A percentile compares a stretch with the other conserved stretches of the same genome.
phyloP scores from a whole-genome alignment of 2,329 filamentous ascomycete species.

The Penicillium italicum region DNA sequence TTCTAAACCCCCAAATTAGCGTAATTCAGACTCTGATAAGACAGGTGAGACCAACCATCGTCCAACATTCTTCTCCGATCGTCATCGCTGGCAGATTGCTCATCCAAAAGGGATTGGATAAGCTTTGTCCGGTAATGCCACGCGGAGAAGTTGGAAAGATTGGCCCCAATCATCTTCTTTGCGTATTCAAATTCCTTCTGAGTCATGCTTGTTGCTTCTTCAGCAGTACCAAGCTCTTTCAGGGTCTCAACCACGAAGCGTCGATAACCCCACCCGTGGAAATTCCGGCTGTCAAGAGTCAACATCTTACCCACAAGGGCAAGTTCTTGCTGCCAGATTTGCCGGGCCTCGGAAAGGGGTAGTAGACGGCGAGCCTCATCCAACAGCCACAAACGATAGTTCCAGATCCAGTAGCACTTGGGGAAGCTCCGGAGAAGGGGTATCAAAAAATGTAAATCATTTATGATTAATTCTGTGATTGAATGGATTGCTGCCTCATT shows the following conservation, averaged over 20 bases:
- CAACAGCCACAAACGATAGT: constrained; percentile 84
- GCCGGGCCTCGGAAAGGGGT: constrained; percentile 52
- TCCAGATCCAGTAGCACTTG: constrained; percentile 99
- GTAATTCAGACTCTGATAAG: neutral
- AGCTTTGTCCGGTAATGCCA: constrained; percentile 90
- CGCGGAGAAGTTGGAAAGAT: constrained; percentile 93
- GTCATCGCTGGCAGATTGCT: constrained; percentile 61
- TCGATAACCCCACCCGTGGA: constrained; percentile 94
- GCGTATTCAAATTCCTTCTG: constrained; percentile 87
- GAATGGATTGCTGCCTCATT: constrained; percentile 38
- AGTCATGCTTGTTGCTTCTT: constrained; percentile 57
- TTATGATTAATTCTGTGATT: constrained; percentile 56
- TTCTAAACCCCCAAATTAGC: constrained; percentile 49
- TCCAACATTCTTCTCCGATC: constrained; percentile 69
- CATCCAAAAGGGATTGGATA: constrained; percentile 70
- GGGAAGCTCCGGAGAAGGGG: constrained; percentile 80
- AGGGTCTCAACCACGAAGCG: constrained; percentile 72
- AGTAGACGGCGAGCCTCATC: constrained; percentile 66
- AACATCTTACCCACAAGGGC: constrained; percentile 85
- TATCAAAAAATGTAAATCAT: constrained; percentile 77
- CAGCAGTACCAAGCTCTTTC: constrained; percentile 52
- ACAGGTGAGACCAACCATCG: constrained; percentile 48
- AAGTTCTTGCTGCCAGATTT: constrained; percentile 81
- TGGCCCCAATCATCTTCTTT: constrained; percentile 76
- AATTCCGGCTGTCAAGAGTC: constrained; percentile 79